These are phyloP conservation scores for Ceratocystis eucalypticola DNA, from an alignment of 2,329 filamentous ascomycete species.

Conservation along the genomic window DNA sequence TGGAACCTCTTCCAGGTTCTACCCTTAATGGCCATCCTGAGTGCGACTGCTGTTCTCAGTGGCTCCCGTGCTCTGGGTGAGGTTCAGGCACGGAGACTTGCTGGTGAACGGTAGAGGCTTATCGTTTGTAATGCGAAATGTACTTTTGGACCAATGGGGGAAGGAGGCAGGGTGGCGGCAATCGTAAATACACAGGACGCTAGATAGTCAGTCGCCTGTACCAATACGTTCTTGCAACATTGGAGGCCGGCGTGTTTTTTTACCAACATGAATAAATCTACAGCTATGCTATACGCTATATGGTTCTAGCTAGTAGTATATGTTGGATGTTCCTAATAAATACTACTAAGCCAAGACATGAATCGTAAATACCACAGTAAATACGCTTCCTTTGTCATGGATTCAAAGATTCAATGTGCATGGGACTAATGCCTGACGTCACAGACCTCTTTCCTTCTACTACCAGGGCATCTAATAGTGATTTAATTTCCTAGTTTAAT, in stretches of 20 bases:
- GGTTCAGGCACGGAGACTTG: conserved; percentile 75
- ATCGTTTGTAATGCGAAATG: neutral
- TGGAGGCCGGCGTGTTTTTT: neutral
- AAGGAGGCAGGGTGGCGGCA: neutral
- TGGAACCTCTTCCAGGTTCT: conserved; percentile 90
- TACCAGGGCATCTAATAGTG: too few relatives aligned
- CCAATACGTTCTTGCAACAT: conserved; percentile 3
- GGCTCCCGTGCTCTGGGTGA: conserved; percentile 83
- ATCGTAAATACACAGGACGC: neutral
- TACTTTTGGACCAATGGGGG: neutral
- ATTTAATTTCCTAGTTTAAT: neutral
- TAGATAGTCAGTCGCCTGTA: conserved; percentile 2
- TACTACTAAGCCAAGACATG: neutral
- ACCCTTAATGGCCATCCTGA: conserved; percentile 55
- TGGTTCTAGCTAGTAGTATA: neutral
- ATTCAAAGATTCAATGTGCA: neutral
- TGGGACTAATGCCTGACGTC: neutral
- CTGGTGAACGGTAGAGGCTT: conserved; percentile 45
- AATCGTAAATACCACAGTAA: neutral
- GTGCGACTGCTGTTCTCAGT: conserved; percentile 63
- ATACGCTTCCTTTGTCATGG: neutral
- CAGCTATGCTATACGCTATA: neutral
- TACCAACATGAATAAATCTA: neutral
- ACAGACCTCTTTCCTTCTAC: neutral
- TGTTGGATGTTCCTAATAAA: neutral